Percentiles rank a stretch among this genome's conserved stretches.
These are phyloP conservation scores for Penicillium malachiteum DNA, from an alignment of 495 filamentous ascomycete genomes.

Conservation along the genomic window DNA sequence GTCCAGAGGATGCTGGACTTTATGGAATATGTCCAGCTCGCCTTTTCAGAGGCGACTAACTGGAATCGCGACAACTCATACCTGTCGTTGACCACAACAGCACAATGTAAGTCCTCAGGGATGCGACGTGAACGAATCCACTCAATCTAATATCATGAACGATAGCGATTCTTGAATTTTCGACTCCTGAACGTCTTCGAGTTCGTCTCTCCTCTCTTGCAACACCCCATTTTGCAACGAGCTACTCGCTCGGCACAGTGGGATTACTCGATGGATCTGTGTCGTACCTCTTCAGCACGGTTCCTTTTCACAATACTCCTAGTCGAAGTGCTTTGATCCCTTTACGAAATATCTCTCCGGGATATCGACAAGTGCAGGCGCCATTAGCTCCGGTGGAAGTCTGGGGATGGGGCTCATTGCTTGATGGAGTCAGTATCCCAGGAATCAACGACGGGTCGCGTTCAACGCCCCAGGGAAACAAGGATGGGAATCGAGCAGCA, in stretches of 20 bases:
- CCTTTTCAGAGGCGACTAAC: slow-evolving; percentile 80
- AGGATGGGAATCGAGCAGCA: slow-evolving; percentile 8
- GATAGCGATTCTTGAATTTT: slow-evolving; percentile 78
- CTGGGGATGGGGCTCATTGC: slow-evolving; percentile 35
- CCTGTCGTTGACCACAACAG: slow-evolving; percentile 80
- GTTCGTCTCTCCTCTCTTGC: slow-evolving; percentile 79
- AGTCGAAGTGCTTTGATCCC: slow-evolving; percentile 60
- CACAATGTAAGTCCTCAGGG: slow-evolving; percentile 58
- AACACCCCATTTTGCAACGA: slow-evolving; percentile 86
- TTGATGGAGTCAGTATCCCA: slow-evolving; percentile 26
- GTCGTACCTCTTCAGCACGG: slow-evolving; percentile 85
- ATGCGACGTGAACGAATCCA: slow-evolving; percentile 3
- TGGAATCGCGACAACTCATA: slow-evolving; percentile 97
- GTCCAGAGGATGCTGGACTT: slow-evolving; percentile 78
- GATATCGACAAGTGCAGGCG: slow-evolving; percentile 64
- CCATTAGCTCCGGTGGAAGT: slow-evolving; percentile 36
- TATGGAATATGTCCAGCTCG: slow-evolving; percentile 95
- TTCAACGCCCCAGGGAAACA: not conserved
- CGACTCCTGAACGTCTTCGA: slow-evolving; percentile 78
- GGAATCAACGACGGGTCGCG: slow-evolving; percentile 13
- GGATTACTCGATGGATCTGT: slow-evolving; percentile 89
- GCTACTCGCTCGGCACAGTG: slow-evolving; percentile 80
- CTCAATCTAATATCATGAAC: not conserved
- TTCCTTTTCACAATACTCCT: slow-evolving; percentile 58
- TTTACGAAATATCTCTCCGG: slow-evolving; percentile 62